Evolutionary conservation across 176 grass and related monocot species (phyloP).

Genomic region (Carex parvula): DNA sequence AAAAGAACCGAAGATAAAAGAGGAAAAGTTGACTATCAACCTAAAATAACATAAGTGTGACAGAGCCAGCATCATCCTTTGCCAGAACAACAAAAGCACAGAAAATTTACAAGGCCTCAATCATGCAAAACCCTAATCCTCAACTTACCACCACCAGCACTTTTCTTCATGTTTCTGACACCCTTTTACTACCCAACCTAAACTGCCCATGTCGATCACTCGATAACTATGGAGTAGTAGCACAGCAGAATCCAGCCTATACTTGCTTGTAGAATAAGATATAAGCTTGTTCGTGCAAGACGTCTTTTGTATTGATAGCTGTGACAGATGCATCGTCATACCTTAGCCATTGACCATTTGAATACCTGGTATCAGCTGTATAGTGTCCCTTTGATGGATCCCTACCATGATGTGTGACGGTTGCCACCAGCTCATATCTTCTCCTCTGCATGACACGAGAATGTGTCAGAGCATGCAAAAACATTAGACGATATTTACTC

Average conservation of each 20-base stretch:
- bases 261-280: slow-evolving; percentile 88
- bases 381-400: slow-evolving; percentile 76
- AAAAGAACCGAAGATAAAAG: background rate
- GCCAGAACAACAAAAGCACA: slow-evolving; percentile 22
- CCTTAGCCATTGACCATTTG: slow-evolving; percentile 55
- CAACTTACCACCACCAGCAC: background rate
- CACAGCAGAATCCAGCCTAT: slow-evolving; percentile 20
- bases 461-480: background rate
- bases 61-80: background rate
- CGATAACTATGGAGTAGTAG: background rate
- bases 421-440: slow-evolving; percentile 82
- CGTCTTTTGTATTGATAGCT: slow-evolving; percentile 38
- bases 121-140: slow-evolving; percentile 17
- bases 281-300: slow-evolving; percentile 80
- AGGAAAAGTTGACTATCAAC: slow-evolving; percentile 6
- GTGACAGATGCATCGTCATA: slow-evolving; percentile 58
- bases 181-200: background rate
- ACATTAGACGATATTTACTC: background rate
- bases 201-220: background rate
- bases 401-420: slow-evolving; percentile 76
- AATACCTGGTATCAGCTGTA: slow-evolving; percentile 63
- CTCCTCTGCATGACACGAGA: slow-evolving; percentile 43
- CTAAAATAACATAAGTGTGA: slow-evolving; percentile 3
- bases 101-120: slow-evolving; percentile 21
- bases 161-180: background rate